These are phyloP conservation scores for Wallacemonas sp. DNA, from an alignment of 208 protist species.

Conservation along the genomic window DNA sequence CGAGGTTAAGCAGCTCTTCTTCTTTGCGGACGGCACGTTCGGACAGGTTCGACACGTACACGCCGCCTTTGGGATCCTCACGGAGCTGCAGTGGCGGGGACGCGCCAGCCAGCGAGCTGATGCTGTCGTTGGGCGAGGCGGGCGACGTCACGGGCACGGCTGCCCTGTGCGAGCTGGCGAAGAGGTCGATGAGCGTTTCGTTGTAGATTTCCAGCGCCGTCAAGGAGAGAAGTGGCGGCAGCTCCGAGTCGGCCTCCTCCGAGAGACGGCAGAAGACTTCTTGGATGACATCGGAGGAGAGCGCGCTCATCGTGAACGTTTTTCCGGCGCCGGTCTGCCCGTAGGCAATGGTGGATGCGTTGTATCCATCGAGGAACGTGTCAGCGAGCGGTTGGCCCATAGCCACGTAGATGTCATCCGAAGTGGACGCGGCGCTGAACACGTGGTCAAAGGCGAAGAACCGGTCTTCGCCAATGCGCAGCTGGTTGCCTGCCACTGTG, in stretches of 20 bases:
- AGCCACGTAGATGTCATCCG: conserved; percentile 71
- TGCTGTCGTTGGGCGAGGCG: not conserved
- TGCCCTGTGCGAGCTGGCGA: conserved; percentile 15
- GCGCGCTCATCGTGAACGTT: conserved; percentile 92
- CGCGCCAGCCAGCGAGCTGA: not conserved
- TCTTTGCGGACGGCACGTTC: conserved; percentile 59
- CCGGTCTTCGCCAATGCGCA: conserved; percentile 81
- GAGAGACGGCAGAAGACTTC: conserved; percentile 75
- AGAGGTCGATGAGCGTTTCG: conserved; percentile 88
- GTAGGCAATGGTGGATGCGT: conserved; percentile 93
- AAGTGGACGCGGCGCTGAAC: conserved; percentile 56
- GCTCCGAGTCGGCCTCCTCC: conserved; percentile 20
- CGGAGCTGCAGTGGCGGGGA: conserved; percentile 62
- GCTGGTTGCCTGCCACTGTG: conserved; percentile 47
- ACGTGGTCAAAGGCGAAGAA: conserved; percentile 92
- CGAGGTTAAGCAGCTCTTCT: conserved; percentile 65
- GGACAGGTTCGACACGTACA: conserved; percentile 79
- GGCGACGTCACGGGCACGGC: not conserved
- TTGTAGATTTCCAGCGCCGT: conserved; percentile 96
- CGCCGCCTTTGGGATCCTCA: conserved; percentile 77
- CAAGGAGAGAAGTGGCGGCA: conserved; percentile 17
- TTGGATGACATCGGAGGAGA: conserved; percentile 76
- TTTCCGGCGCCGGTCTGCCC: conserved; percentile 95
- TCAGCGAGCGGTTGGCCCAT: conserved; percentile 74
- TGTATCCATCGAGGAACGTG: conserved; percentile 86